Evolutionary conservation across 192 early-diverging fungal species (phyloP).

Genomic region (Umbelopsis sp.): DNA sequence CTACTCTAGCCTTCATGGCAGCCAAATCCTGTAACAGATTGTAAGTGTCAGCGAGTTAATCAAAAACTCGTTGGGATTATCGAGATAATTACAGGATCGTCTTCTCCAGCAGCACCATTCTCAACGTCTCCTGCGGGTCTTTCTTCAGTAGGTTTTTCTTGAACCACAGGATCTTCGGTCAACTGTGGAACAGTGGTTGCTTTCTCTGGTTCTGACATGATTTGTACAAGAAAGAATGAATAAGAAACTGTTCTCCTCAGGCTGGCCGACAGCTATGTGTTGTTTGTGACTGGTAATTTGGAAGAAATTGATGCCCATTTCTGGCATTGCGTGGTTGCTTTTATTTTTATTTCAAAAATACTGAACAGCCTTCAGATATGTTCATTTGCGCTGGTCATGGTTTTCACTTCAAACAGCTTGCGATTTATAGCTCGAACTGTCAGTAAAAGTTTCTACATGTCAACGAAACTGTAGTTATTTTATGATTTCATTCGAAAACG

Average conservation of each 20-base stretch:
- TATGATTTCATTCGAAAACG: too few species aligned
- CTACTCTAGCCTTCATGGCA: constrained; percentile 76
- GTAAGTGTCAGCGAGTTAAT: not conserved
- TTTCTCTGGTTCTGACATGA: constrained; percentile 21
- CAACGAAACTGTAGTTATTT: too few species aligned
- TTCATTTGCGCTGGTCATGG: too few species aligned
- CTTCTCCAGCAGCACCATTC: not conserved
- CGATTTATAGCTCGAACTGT: too few species aligned
- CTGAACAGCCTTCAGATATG: too few species aligned
- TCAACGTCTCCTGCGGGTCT: not conserved
- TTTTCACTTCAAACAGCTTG: too few species aligned
- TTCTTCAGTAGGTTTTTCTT: not conserved
- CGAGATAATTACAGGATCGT: not conserved
- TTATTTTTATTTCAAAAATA: too few species aligned
- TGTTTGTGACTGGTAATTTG: constrained; percentile 19
- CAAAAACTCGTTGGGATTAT: not conserved
- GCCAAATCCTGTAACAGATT: constrained; percentile 63
- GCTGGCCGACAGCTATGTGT: not conserved
- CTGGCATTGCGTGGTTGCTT: too few species aligned
- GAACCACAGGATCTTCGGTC: constrained; percentile 13
- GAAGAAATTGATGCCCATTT: too few species aligned
- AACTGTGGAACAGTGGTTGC: constrained; percentile 8
- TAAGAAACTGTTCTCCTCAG: not conserved
- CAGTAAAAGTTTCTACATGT: too few species aligned
- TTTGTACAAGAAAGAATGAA: not conserved